phyloP scores from a whole-genome alignment of 2,329 filamentous ascomycete species.

The Pyrenochaeta sp. region DNA sequence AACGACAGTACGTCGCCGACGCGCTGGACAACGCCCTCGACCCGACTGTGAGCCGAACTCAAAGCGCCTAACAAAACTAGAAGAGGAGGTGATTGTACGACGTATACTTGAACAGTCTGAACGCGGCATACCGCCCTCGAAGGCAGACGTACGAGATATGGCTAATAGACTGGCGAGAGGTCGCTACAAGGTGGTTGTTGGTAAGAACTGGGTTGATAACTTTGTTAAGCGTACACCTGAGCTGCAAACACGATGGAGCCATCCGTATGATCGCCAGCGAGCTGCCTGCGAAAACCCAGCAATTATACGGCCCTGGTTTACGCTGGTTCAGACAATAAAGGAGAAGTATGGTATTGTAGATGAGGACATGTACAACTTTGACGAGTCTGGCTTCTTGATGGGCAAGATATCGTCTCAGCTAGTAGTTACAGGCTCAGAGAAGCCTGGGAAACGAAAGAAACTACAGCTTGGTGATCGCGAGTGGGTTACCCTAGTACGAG shows the following conservation, averaged over 20 bases:
- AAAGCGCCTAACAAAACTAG: conserved; percentile 19
- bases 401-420: conserved; percentile 33
- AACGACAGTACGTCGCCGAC: neutral
- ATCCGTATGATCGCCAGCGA: conserved; percentile 18
- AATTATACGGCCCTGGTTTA: conserved; percentile 11
- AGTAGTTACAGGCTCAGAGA: conserved; percentile 35
- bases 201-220: conserved; percentile 19
- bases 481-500: conserved; percentile 33
- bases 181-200: conserved; percentile 8
- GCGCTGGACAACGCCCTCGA: neutral
- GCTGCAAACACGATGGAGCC: conserved; percentile 13
- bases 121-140: conserved; percentile 1
- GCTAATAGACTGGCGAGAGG: conserved; percentile 12
- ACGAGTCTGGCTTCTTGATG: conserved; percentile 45
- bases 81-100: conserved; percentile 22
- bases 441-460: conserved; percentile 20
- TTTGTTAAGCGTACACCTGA: conserved; percentile 20
- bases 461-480: conserved; percentile 36
- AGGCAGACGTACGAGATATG: conserved; percentile 3
- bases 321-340: neutral
- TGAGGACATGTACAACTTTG: conserved; percentile 27
- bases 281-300: conserved; percentile 12
- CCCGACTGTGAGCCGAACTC: conserved; percentile 21
- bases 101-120: conserved; percentile 13
- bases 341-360: conserved; percentile 18